Evolutionary conservation across 208 protist genomes (phyloP), one percentile per base, ranked within the genome.

Genomic region (Novymonas esmeraldas): DNA sequence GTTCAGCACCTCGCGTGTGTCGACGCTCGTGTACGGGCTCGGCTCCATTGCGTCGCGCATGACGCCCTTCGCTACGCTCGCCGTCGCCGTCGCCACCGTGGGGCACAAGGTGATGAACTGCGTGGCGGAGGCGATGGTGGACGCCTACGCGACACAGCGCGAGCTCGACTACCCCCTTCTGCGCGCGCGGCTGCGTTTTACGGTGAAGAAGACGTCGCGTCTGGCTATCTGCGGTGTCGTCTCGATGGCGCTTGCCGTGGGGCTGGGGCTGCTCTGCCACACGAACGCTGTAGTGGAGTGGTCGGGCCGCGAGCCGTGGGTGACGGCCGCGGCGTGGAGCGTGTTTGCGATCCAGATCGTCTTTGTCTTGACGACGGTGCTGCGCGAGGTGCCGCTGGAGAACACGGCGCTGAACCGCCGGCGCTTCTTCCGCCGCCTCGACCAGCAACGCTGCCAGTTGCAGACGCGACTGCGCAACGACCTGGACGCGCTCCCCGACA

Each of bases 31-130:
- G 29, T 54, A 67, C 29, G 86, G 86, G 18, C 57, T 95, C 16
- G 80, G 80, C 50, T 51, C 78, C 48, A 90, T 95, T 39, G 52
- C 78, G 46, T 51, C 83, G 28, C 54, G 69, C 39, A 84, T 92
- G 63, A 58, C 79, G 0, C 90, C 90, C 5, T 95, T 90, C 69
- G 63, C 74, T 31, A 81, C 84, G 26, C 49, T 95, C 13, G 83
- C 84, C 13, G 51, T 87, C 13, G 69, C 82, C 3, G 79, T 87
- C 22, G 81, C 85, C 11, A 89, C 82, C 18, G 56, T 88, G 24
- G 90, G 87, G 4, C 79, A 92, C 70, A 96, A 96, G 63, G 56
- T 82, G 14, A 76, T 87, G 41, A 90, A 93, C 73, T 87, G 84
- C 58, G 59, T 90, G 24, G 64, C 78, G 4, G 85, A 93, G 64